Evolutionary conservation across 2,329 filamentous ascomycete species (phyloP).

Genomic region (Penicillium sp.): DNA sequence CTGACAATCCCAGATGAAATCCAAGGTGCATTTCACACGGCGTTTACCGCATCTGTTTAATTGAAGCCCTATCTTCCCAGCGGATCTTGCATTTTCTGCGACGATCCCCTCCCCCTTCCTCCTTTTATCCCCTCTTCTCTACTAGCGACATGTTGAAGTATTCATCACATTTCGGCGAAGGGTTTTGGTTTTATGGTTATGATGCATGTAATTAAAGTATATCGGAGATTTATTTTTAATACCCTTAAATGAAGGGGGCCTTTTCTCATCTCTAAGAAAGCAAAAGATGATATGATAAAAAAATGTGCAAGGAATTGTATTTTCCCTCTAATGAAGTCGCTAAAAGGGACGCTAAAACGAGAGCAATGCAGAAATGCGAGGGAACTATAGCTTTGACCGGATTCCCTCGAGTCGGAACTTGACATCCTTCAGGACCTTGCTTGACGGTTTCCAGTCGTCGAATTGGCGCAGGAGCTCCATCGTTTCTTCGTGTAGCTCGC

Average conservation of each 20-base stretch:
- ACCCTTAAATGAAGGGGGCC: neutral
- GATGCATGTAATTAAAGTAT: conserved; percentile 2
- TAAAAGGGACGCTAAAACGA: conserved; percentile 5
- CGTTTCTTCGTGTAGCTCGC: conserved; percentile 73
- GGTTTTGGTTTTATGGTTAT: neutral
- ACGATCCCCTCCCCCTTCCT: conserved; percentile 1
- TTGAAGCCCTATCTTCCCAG: conserved; percentile 2
- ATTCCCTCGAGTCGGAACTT: conserved; percentile 92
- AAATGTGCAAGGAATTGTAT: conserved; percentile 1
- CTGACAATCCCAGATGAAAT: conserved; percentile 38
- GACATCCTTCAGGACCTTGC: conserved; percentile 90
- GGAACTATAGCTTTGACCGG: conserved; percentile 69
- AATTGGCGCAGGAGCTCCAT: conserved; percentile 79
- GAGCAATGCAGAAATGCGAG: neutral
- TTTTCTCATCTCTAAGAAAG: neutral
- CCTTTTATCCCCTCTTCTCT: neutral
- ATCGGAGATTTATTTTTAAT: conserved; percentile 1
- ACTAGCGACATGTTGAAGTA: neutral
- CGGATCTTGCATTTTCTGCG: conserved; percentile 8
- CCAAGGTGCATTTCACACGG: conserved; percentile 43
- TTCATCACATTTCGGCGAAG: neutral
- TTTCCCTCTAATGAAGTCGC: conserved; percentile 8
- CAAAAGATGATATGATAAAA: neutral
- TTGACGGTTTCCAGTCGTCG: conserved; percentile 87
- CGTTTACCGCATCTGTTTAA: conserved; percentile 32